Conservation (phyloP, 257 asterid species). For the Avicennia marina region DNA sequence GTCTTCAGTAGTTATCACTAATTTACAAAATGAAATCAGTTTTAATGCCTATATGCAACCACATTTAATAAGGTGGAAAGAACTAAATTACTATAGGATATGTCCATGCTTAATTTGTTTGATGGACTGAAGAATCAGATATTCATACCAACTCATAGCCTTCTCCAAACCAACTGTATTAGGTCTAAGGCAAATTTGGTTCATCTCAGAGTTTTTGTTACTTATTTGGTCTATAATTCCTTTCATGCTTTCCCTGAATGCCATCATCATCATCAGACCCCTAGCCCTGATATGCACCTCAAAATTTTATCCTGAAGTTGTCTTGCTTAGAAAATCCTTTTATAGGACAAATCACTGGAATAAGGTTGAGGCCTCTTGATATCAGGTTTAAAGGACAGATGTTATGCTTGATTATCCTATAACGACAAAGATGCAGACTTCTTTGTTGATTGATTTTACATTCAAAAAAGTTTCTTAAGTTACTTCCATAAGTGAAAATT, state of each 20-base stretch:
- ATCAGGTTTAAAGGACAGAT: no score
- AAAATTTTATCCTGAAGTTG: constrained; percentile 3
- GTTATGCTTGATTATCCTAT: no score
- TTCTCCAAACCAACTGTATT: neutral
- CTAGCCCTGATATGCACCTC: neutral
- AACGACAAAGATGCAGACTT: neutral
- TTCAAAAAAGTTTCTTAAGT: no score
- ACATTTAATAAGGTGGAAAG: neutral
- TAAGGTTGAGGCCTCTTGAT: no score
- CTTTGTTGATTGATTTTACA: neutral
- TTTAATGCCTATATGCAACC: neutral
- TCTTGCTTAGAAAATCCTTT: neutral
- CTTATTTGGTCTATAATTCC: neutral
- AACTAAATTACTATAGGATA: neutral
- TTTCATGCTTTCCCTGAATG: neutral
- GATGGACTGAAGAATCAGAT: neutral
- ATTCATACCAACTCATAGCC: neutral
- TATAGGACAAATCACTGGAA: no score
- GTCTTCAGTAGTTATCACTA: neutral
- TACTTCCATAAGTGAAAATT: neutral
- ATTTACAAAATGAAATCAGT: neutral
- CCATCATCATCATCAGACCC: neutral
- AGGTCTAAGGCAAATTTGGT: neutral
- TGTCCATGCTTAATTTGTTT: neutral
- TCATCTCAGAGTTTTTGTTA: neutral